Percentiles rank a stretch among this genome's conserved stretches.
Conservation (phyloP, 2,329 filamentous ascomycete species). For the Cephalotrichum gorgonifer region DNA sequence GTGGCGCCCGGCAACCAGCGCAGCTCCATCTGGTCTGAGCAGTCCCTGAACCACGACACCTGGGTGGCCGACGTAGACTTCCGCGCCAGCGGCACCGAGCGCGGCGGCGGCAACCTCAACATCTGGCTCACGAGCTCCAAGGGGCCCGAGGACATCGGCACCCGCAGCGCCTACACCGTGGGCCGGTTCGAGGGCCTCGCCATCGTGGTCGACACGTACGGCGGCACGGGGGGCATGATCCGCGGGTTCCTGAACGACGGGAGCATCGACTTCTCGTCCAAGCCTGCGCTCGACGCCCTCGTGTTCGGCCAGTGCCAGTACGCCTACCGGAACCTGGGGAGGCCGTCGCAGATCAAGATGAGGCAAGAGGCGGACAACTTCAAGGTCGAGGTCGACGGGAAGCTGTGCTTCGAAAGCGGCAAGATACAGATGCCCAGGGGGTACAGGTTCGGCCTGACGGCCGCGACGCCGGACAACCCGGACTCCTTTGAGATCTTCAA, state of each 20-base stretch:
- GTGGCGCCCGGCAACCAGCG: conserved; percentile 77
- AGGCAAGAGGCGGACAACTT: conserved; percentile 54
- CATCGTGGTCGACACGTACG: conserved; percentile 75
- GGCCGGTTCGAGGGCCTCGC: conserved; percentile 83
- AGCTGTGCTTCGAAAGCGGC: conserved; percentile 71
- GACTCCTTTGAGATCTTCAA: conserved; percentile 95
- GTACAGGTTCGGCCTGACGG: conserved; percentile 80
- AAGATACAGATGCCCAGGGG: conserved; percentile 69
- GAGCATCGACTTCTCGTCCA: conserved; percentile 63
- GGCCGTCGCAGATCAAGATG: conserved; percentile 70
- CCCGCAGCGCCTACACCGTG: conserved; percentile 74
- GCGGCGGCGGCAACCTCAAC: conserved; percentile 81
- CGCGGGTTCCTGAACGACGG: conserved; percentile 94
- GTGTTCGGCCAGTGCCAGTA: conserved; percentile 92
- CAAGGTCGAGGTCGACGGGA: conserved; percentile 70
- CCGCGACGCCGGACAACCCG: conserved; percentile 79
- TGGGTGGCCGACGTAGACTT: conserved; percentile 86
- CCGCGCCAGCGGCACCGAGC: conserved; percentile 73
- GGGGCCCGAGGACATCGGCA: conserved; percentile 53
- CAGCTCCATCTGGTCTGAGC: conserved; percentile 71
- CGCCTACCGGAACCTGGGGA: conserved; percentile 81
- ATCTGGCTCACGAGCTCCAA: conserved; percentile 78
- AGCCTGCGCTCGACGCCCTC: conserved; percentile 69
- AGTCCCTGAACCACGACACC: conserved; percentile 48
- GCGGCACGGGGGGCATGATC: conserved; percentile 67